These are phyloP conservation scores for Anisodus acutangulus DNA, from an alignment of 257 asterid genomes.

Conservation along the genomic window DNA sequence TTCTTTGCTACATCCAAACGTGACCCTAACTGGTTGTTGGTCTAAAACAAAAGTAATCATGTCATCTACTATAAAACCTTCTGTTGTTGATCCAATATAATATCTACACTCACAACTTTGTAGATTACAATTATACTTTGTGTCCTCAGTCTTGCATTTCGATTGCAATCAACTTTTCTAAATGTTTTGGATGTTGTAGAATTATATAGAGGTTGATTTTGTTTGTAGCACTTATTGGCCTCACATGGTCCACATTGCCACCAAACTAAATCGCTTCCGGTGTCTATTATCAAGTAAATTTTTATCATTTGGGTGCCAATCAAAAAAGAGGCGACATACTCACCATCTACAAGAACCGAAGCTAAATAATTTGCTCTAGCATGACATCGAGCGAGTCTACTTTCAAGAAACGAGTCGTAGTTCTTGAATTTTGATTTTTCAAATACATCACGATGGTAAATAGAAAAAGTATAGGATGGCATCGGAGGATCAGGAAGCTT, in stretches of 20 bases:
- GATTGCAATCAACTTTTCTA: not conserved
- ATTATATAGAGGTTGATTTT: not conserved
- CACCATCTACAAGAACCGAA: not conserved
- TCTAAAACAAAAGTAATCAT: slow-evolving; percentile 3
- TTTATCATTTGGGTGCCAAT: not conserved
- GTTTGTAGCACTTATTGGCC: not conserved
- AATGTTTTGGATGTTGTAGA: not conserved
- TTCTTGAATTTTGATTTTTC: not conserved
- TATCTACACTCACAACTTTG: not conserved
- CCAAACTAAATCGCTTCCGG: slow-evolving; percentile 1
- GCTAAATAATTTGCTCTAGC: not conserved
- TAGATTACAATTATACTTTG: not conserved
- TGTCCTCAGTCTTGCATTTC: not conserved
- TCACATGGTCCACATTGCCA: not conserved
- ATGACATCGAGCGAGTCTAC: not conserved
- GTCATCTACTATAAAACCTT: not conserved
- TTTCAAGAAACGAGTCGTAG: not conserved
- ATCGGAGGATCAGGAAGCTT: not conserved
- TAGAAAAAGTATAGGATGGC: not conserved
- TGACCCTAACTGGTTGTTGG: not conserved
- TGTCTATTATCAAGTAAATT: not conserved
- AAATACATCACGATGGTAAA: not conserved
- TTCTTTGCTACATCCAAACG: not conserved
- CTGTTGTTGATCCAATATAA: not conserved
- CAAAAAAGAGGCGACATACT: not conserved